phyloP scores from a whole-genome alignment of 805 yeast species.

The Grigorovia jiainica region DNA sequence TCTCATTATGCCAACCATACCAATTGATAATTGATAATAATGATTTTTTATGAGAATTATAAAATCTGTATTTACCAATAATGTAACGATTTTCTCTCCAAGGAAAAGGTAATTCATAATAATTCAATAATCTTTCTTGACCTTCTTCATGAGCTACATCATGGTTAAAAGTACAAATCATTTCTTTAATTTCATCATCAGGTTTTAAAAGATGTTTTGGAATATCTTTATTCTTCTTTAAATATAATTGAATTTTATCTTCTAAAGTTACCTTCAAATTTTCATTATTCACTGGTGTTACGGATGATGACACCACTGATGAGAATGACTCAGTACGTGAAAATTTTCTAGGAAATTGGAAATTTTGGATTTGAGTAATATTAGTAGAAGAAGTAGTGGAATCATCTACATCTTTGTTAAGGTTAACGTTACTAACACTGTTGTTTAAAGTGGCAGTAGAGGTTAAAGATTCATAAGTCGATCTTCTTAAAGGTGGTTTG shows the following conservation, averaged over 20 bases:
- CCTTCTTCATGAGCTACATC: conserved; percentile 39
- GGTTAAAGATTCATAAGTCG: not conserved
- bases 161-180: conserved; percentile 36
- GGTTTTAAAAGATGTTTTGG: conserved; percentile 5
- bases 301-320: not conserved
- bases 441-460: conserved; percentile 1
- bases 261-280: not conserved
- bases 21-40: conserved; percentile 45
- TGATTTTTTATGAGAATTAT: conserved; percentile 51
- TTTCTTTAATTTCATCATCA: conserved; percentile 3
- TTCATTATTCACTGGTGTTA: not conserved
- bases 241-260: not conserved
- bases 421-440: not conserved
- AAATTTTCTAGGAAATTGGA: not conserved
- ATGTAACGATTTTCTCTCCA: conserved; percentile 92
- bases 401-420: not conserved
- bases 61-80: conserved; percentile 76
- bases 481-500: not conserved
- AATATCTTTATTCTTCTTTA: conserved; percentile 1
- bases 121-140: conserved; percentile 46
- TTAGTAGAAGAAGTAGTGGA: not conserved
- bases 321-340: conserved; percentile 4
- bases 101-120: conserved; percentile 79
- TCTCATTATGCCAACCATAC: conserved; percentile 65
- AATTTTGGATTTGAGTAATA: not conserved